A percentile compares a stretch with the other conserved stretches of the same genome.
Conservation (phyloP, 2,329 filamentous ascomycete genomes). For the Fusarium setosum region DNA sequence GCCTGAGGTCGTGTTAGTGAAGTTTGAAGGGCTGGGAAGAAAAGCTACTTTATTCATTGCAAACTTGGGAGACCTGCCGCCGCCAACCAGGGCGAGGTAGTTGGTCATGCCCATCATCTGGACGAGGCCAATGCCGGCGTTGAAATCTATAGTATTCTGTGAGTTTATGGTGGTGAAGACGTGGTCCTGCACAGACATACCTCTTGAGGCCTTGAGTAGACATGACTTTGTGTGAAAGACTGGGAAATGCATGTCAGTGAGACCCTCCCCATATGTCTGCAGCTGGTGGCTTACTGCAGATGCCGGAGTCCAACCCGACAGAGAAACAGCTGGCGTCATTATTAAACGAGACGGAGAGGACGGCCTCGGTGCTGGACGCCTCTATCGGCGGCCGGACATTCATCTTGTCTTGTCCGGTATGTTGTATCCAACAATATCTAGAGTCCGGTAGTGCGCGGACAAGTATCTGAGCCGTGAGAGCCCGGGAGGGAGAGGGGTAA, state of each 20-base stretch:
- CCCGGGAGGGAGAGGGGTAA: conserved; percentile 32
- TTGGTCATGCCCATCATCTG: conserved; percentile 90
- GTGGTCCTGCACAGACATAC: conserved; percentile 40
- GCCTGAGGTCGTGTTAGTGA: conserved; percentile 58
- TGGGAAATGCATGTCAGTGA: conserved; percentile 48
- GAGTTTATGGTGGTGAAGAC: not conserved
- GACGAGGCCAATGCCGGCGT: conserved; percentile 82
- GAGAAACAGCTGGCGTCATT: conserved; percentile 86
- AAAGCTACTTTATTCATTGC: conserved; percentile 80
- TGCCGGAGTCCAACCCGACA: conserved; percentile 86
- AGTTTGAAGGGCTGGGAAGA: not conserved
- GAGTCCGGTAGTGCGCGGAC: not conserved
- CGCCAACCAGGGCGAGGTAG: conserved; percentile 90
- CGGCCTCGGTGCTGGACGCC: conserved; percentile 76
- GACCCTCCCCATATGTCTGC: conserved; percentile 1
- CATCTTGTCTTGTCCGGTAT: conserved; percentile 64
- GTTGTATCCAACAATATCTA: conserved; percentile 9
- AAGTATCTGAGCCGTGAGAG: conserved; percentile 2
- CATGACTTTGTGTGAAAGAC: conserved; percentile 81
- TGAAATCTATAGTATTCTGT: conserved; percentile 71
- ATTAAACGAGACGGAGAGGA: conserved; percentile 89
- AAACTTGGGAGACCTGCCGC: conserved; percentile 86
- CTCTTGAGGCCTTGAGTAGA: conserved; percentile 69
- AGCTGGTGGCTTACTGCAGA: conserved; percentile 72
- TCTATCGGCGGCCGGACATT: conserved; percentile 91